A percentile compares a stretch with the other conserved stretches of the same genome.
phyloP scores from a whole-genome alignment of 2,329 filamentous ascomycete genomes.

The Paecilomyces variotii region DNA sequence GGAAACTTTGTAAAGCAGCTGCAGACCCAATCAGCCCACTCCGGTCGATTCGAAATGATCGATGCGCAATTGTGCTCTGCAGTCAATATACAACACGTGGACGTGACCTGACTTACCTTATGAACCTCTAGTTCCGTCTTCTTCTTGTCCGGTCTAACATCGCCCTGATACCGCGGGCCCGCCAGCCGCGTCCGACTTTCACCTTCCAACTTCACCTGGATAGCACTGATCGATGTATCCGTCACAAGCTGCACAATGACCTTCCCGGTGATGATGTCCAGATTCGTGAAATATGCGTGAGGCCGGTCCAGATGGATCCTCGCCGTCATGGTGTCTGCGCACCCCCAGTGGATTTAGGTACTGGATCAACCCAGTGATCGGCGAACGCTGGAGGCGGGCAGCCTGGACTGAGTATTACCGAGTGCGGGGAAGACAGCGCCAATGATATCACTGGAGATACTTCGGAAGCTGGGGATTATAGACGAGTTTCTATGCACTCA shows the following conservation, averaged over 20 bases:
- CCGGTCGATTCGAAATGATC: constrained; percentile 2
- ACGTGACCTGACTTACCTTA: constrained; percentile 29
- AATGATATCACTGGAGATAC: neutral
- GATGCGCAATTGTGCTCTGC: neutral
- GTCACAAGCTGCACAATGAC: constrained; percentile 35
- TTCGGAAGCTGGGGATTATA: neutral
- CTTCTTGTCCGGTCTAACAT: constrained; percentile 39
- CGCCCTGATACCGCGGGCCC: constrained; percentile 29
- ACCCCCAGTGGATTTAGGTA: neutral
- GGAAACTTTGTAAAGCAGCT: constrained; percentile 42
- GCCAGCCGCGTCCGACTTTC: constrained; percentile 40
- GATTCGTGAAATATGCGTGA: constrained; percentile 40
- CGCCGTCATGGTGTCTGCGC: constrained; percentile 33
- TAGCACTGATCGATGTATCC: constrained; percentile 37
- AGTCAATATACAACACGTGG: neutral
- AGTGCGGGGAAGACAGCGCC: neutral
- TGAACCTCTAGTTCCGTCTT: constrained; percentile 42
- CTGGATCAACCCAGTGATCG: neutral
- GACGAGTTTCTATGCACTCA: no score
- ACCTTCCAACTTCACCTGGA: constrained; percentile 43
- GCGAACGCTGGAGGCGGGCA: neutral
- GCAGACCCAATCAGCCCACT: neutral
- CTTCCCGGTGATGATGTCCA: constrained; percentile 39
- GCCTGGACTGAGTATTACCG: neutral
- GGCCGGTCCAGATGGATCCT: constrained; percentile 36